Base-by-base conservation (phyloP, 1,139 yeast species). In the Yamadazyma dushanensis region DNA sequence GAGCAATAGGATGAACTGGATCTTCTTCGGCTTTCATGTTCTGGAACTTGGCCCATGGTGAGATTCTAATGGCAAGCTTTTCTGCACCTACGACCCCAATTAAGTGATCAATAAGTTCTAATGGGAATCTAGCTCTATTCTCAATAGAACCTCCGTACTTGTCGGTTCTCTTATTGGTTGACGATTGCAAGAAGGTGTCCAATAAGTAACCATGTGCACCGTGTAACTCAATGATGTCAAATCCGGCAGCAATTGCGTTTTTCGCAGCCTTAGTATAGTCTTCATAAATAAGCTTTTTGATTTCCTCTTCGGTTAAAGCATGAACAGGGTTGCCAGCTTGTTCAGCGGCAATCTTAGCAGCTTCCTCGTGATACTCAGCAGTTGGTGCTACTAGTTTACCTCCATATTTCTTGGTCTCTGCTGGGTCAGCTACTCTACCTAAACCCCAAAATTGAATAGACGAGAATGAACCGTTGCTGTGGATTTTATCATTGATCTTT, bases 211-310 rank as follows among this genome's bases (percentile, higher is more conserved):
- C 88, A 56, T 82, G 78, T n/a, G 88, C 90, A 27, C 63, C 64
- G 51, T 83, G 89, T 39, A 83, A 56, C 56, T 83, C 87, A 28
- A 83, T 72, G 46, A 79, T 79, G 53, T 83, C 90, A 41, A 80
- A 79, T 11, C 88, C 88, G 3, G 83, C 82, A 5, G 53, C 62
- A 29, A 76, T 45, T 2, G 80, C 73, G 32, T 63, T 62, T 46
- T 60, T 59, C 11, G 79, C 78, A 7, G 79, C 78, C 2, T 47
- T 42, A 1, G 58, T 64, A 43, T 57, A 73, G 14, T 53, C 53
- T 21, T 57, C 56, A 4, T 31, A 26, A 18, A 70, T 57, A 36
- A 61, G 53, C 27, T 60, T 53, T 38, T 66, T 54, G 48, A 79
- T 61, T 39, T 77, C 81, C 13, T 54, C 63, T 13, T 41, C 43